A percentile compares a stretch with the other conserved stretches of the same genome.
Conservation (phyloP, 2,329 filamentous ascomycete species). For the Paecilomyces sp. region DNA sequence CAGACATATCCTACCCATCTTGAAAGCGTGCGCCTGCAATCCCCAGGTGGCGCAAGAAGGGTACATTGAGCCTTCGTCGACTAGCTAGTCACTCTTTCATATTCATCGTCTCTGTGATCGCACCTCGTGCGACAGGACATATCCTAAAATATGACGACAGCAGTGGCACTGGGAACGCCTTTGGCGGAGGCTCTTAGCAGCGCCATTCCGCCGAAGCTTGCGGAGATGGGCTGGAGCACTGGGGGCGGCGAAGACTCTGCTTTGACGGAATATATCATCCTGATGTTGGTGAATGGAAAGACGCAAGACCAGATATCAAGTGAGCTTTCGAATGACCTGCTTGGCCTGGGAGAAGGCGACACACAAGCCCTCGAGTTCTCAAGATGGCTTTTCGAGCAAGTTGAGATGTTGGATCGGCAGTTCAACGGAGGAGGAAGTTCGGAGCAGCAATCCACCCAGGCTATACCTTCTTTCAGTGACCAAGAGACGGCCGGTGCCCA, state of each 20-base stretch:
- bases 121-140: conserved; percentile 9
- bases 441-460: conserved; percentile 16
- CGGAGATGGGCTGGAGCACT: conserved; percentile 86
- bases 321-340: conserved; percentile 81
- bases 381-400: conserved; percentile 87
- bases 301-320: conserved; percentile 80
- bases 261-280: conserved; percentile 89
- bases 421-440: conserved; percentile 44
- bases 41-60: not conserved
- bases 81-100: not conserved
- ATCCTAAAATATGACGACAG: conserved; percentile 59
- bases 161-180: conserved; percentile 69
- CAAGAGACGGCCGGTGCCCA: conserved; percentile 23
- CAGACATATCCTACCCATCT: not conserved
- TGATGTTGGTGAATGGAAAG: conserved; percentile 96
- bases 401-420: conserved; percentile 60
- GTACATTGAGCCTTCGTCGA: not conserved
- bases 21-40: not conserved
- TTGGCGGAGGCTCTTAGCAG: conserved; percentile 75
- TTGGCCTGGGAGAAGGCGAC: conserved; percentile 76
- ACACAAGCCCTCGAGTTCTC: conserved; percentile 76
- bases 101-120: conserved; percentile 3
- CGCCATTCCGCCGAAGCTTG: conserved; percentile 81
- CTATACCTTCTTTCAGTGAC: conserved; percentile 26
- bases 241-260: conserved; percentile 73